Conservation (phyloP, 208 protist species). For the Kentomonas sorsogonicus region DNA sequence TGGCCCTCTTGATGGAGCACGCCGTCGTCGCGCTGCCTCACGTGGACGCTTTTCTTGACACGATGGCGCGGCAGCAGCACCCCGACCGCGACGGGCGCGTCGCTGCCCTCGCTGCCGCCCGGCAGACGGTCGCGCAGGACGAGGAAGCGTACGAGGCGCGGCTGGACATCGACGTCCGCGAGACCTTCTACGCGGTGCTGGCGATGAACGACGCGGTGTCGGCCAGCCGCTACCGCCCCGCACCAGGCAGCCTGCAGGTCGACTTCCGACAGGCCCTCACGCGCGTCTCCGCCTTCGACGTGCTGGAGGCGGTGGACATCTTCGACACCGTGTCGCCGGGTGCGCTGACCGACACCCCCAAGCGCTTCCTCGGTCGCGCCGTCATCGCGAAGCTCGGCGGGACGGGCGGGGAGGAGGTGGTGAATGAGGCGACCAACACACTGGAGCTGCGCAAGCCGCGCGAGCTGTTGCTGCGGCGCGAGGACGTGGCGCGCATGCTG, state of each 20-base stretch:
- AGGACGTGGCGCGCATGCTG: conserved; percentile 38
- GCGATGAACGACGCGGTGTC: conserved; percentile 46
- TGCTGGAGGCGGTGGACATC: conserved; percentile 57
- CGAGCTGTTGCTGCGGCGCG: conserved; percentile 37
- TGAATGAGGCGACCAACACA: conserved; percentile 15
- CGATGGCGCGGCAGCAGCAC: conserved; percentile 39
- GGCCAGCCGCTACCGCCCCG: conserved; percentile 44
- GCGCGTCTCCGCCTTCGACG: conserved; percentile 40
- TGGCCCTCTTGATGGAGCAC: conserved; percentile 36
- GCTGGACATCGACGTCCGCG: conserved; percentile 73
- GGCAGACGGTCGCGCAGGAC: conserved; percentile 20
- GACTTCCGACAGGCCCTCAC: conserved; percentile 67
- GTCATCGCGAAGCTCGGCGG: conserved; percentile 49
- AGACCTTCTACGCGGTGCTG: conserved; percentile 46
- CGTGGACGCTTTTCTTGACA: conserved; percentile 41
- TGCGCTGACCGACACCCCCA: conserved; percentile 23
- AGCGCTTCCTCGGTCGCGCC: conserved; percentile 40
- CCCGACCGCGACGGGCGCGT: conserved; percentile 42
- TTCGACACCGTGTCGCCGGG: conserved; percentile 46
- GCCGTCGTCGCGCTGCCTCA: conserved; percentile 40
- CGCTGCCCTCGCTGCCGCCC: conserved; percentile 15
- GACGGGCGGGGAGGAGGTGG: conserved; percentile 53
- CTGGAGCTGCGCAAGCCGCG: conserved; percentile 32
- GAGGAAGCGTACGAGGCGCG: conserved; percentile 45
- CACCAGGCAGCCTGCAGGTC: conserved; percentile 54